Conservation (phyloP, 2,329 filamentous ascomycete genomes). For the Fusarium chlamydosporum region DNA sequence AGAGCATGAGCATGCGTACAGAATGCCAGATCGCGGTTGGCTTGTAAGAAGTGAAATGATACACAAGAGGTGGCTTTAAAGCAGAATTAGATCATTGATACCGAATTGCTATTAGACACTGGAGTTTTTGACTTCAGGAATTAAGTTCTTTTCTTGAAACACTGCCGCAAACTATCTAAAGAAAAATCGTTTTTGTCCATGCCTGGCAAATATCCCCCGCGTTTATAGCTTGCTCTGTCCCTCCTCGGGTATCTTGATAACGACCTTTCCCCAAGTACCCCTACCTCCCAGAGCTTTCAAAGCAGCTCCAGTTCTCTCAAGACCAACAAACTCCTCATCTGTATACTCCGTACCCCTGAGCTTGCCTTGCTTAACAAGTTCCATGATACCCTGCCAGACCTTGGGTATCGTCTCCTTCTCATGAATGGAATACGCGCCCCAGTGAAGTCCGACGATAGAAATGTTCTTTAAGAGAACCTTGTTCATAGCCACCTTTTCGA, state of each 20-base stretch:
- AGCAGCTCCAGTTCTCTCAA: constrained; percentile 83
- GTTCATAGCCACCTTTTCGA: constrained; percentile 94
- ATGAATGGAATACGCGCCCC: constrained; percentile 84
- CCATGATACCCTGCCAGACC: constrained; percentile 88
- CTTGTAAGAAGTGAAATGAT: constrained; percentile 27
- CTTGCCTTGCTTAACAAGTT: constrained; percentile 82
- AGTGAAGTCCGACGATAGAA: constrained; percentile 88
- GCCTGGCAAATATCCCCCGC: neutral
- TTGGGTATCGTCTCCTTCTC: constrained; percentile 77
- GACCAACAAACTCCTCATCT: constrained; percentile 84
- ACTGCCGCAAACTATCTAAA: neutral
- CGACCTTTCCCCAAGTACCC: constrained; percentile 96
- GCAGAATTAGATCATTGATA: constrained; percentile 29
- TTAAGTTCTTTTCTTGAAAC: neutral
- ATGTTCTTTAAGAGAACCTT: constrained; percentile 95
- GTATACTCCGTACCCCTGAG: constrained; percentile 86
- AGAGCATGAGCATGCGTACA: neutral
- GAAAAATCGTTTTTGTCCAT: neutral
- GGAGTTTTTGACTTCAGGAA: neutral
- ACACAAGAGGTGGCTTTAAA: constrained; percentile 42
- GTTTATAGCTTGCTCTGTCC: constrained; percentile 68
- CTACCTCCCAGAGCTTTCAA: constrained; percentile 82
- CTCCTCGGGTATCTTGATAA: constrained; percentile 84
- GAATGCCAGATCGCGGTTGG: neutral
- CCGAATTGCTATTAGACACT: constrained; percentile 15